Conservation (phyloP, 2,329 filamentous ascomycete species). For the Endoconidiophora polonica region DNA sequence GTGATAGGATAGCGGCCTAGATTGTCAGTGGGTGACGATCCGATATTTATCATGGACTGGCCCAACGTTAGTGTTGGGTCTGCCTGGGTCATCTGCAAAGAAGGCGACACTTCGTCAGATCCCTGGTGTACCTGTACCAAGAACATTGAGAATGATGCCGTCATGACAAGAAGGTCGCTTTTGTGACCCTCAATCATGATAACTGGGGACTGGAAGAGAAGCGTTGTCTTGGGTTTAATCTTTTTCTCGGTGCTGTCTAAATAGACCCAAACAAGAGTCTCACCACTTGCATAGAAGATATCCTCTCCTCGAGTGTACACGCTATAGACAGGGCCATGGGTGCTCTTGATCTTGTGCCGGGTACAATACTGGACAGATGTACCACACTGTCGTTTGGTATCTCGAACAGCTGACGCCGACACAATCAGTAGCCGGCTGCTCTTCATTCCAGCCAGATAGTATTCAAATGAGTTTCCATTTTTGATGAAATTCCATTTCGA, state of each 20-base stretch:
- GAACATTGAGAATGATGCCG: slow-evolving; percentile 36
- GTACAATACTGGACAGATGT: slow-evolving; percentile 35
- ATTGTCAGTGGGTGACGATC: slow-evolving; percentile 17
- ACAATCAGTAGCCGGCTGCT: slow-evolving; percentile 39
- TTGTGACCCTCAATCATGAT: slow-evolving; percentile 31
- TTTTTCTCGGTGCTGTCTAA: slow-evolving; percentile 35
- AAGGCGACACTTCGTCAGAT: neutral
- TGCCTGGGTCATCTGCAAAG: slow-evolving; percentile 1
- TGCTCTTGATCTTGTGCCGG: slow-evolving; percentile 29
- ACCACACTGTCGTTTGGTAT: slow-evolving; percentile 14
- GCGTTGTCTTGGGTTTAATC: slow-evolving; percentile 29
- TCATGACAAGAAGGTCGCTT: slow-evolving; percentile 34
- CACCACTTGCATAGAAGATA: slow-evolving; percentile 39
- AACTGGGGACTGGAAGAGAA: slow-evolving; percentile 36
- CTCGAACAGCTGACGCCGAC: slow-evolving; percentile 19
- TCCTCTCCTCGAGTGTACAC: slow-evolving; percentile 37
- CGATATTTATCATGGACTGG: slow-evolving; percentile 29
- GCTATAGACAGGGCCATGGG: slow-evolving; percentile 35
- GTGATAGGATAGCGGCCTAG: slow-evolving; percentile 24
- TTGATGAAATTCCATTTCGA: slow-evolving; percentile 46
- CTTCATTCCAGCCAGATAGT: slow-evolving; percentile 43
- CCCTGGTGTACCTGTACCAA: slow-evolving; percentile 18
- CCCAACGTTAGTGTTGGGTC: slow-evolving; percentile 4
- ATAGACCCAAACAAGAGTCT: slow-evolving; percentile 36
- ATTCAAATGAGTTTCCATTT: slow-evolving; percentile 41